Conservation (phyloP, 257 asterid genomes). For the Capsicum baccatum region DNA sequence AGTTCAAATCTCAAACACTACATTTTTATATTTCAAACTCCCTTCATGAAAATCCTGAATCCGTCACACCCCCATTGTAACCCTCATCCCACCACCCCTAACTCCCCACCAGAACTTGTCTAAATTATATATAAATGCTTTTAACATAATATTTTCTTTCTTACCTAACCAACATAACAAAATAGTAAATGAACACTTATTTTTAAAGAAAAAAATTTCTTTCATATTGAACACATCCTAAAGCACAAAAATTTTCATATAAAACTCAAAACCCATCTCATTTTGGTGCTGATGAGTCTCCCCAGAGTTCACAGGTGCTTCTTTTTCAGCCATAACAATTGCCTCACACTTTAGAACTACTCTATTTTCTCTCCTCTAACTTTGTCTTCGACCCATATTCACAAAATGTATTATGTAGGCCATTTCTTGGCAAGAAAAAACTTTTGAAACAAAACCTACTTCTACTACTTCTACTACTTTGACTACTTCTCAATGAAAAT, state of each 20-base stretch:
- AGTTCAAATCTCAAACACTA: too few relatives aligned
- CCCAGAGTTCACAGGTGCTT: slow-evolving; percentile 65
- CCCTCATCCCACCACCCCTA: too few relatives aligned
- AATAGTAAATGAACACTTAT: too few relatives aligned
- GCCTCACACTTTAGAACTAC: slow-evolving; percentile 81
- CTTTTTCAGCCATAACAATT: slow-evolving; percentile 84
- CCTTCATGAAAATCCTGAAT: too few relatives aligned
- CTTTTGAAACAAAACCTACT: slow-evolving; percentile 46
- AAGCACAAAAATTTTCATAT: not conserved
- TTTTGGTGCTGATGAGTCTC: slow-evolving; percentile 86
- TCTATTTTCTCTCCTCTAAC: slow-evolving; percentile 52
- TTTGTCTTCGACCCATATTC: slow-evolving; percentile 71
- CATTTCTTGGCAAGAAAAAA: slow-evolving; percentile 59
- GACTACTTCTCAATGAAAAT: slow-evolving; percentile 41
- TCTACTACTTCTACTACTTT: not conserved
- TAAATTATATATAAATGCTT: too few relatives aligned
- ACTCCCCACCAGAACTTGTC: too few relatives aligned
- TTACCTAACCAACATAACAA: too few relatives aligned
- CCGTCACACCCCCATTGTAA: too few relatives aligned
- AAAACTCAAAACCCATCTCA: slow-evolving; percentile 60
- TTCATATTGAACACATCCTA: not conserved
- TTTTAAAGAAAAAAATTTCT: too few relatives aligned
- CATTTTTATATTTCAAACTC: too few relatives aligned
- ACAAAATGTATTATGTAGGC: slow-evolving; percentile 49
- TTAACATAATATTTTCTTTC: too few relatives aligned